These are phyloP conservation scores for Penicillium occitanis DNA, from an alignment of 2,329 filamentous ascomycete genomes.

Conservation along the genomic window DNA sequence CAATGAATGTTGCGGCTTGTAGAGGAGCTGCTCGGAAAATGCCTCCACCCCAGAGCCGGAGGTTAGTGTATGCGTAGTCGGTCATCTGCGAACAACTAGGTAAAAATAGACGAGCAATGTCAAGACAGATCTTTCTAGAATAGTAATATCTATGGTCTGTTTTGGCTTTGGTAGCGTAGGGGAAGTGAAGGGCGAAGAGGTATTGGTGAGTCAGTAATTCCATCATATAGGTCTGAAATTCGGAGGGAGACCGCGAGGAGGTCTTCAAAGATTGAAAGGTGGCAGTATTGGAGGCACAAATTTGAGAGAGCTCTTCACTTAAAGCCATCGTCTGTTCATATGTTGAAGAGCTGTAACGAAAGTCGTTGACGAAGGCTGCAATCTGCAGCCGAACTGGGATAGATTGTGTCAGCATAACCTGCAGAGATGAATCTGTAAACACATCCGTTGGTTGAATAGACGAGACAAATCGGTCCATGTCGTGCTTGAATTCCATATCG, in stretches of 20 bases:
- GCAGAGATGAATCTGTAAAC: conserved; percentile 9
- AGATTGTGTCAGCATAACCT: conserved; percentile 5
- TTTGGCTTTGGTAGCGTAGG: conserved; percentile 13
- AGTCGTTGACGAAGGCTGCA: conserved; percentile 14
- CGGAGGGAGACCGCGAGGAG: neutral
- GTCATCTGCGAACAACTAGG: neutral
- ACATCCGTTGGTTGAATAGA: neutral
- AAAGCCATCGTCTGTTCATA: neutral
- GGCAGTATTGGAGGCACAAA: neutral
- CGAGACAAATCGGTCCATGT: neutral
- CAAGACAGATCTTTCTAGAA: conserved; percentile 13
- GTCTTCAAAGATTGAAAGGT: neutral
- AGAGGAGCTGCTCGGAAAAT: neutral
- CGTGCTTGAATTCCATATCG: neutral
- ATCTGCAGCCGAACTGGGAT: conserved; percentile 5
- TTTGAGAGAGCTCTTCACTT: neutral
- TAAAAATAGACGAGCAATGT: conserved; percentile 1
- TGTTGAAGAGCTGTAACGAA: conserved; percentile 3
- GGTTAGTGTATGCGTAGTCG: neutral
- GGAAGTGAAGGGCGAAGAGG: conserved; percentile 15
- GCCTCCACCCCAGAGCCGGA: neutral
- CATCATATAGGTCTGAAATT: conserved; percentile 14
- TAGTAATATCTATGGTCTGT: conserved; percentile 3
- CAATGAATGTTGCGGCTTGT: neutral
- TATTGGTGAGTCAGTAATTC: conserved; percentile 16